Evolutionary conservation across 2,329 filamentous ascomycete species (phyloP).

Genomic region (Colletotrichum tabaci): DNA sequence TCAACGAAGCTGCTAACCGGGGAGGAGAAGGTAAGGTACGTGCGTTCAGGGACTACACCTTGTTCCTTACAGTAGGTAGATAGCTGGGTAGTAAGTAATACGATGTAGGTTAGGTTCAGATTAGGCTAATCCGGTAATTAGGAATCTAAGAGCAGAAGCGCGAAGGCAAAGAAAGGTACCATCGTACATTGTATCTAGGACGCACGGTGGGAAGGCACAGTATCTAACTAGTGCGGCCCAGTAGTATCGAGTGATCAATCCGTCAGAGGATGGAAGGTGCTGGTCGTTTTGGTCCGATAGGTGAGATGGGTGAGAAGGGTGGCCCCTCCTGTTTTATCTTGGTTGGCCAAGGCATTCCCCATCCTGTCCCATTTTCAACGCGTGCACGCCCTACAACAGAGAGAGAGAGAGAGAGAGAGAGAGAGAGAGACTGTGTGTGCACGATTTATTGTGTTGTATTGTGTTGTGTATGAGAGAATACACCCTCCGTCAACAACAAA

Average conservation of each 20-base stretch:
- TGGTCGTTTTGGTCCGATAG: background rate
- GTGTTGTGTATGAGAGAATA: too few relatives aligned
- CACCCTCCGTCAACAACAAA: background rate
- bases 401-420: too few relatives aligned
- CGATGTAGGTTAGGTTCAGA: too few relatives aligned
- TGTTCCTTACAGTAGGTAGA: background rate
- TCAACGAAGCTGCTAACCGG: background rate
- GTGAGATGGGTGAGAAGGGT: slow-evolving; percentile 10
- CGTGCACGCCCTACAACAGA: background rate
- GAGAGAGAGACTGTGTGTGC: too few relatives aligned
- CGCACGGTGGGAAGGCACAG: slow-evolving; percentile 16
- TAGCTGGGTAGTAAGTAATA: background rate
- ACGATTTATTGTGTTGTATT: too few relatives aligned
- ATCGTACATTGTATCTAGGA: too few relatives aligned
- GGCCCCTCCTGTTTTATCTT: slow-evolving; percentile 36
- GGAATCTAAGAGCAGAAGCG: too few relatives aligned
- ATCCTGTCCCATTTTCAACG: slow-evolving; percentile 4
- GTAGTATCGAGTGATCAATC: slow-evolving; percentile 20
- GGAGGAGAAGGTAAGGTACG: slow-evolving; percentile 8
- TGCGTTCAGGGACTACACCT: slow-evolving; percentile 17
- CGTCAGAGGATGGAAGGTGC: slow-evolving; percentile 13
- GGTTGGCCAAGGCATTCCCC: slow-evolving; percentile 34
- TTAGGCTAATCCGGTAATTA: too few relatives aligned
- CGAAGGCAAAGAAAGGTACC: background rate
- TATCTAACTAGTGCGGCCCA: slow-evolving; percentile 11